Evolutionary conservation across 441 rosid species (phyloP).

Genomic region (Pelargonium cotyledonis): DNA sequence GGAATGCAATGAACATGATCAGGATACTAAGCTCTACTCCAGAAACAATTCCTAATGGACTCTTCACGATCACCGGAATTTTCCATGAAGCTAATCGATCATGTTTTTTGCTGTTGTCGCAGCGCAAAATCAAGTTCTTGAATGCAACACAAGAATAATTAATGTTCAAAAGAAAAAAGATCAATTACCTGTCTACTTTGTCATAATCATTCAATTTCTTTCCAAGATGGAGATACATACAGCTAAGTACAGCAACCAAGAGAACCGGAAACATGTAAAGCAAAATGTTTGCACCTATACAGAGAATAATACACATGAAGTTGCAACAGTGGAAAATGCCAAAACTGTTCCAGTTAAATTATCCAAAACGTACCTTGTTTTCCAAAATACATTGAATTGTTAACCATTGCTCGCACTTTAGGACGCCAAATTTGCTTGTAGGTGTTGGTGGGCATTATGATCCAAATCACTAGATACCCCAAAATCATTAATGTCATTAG

Average conservation of each 20-base stretch:
- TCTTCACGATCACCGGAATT: conserved; percentile 51
- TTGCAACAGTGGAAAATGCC: not conserved
- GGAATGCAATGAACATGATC: conserved; percentile 45
- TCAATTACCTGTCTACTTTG: conserved; percentile 5
- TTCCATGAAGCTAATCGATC: conserved; percentile 24
- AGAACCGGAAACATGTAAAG: conserved; percentile 49
- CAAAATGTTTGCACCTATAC: conserved; percentile 37
- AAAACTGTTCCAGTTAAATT: not conserved
- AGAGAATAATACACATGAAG: conserved; percentile 1
- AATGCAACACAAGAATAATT: not conserved
- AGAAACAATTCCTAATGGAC: conserved; percentile 61
- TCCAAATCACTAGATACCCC: conserved; percentile 53
- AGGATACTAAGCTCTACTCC: conserved; percentile 41
- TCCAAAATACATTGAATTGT: conserved; percentile 31
- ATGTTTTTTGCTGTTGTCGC: conserved; percentile 1
- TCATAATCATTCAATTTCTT: conserved; percentile 18
- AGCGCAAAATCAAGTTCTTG: not conserved
- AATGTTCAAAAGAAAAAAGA: not conserved
- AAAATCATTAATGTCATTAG: conserved; percentile 23
- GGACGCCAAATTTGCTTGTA: conserved; percentile 30
- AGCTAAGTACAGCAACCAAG: conserved; percentile 42
- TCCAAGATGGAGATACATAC: conserved; percentile 44
- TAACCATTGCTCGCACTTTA: conserved; percentile 21
- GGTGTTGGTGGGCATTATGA: conserved; percentile 45
- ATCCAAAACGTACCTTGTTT: conserved; percentile 30